Evolutionary conservation across 2,329 filamentous ascomycete species (phyloP).

Genomic region (Ophiostoma sp.): DNA sequence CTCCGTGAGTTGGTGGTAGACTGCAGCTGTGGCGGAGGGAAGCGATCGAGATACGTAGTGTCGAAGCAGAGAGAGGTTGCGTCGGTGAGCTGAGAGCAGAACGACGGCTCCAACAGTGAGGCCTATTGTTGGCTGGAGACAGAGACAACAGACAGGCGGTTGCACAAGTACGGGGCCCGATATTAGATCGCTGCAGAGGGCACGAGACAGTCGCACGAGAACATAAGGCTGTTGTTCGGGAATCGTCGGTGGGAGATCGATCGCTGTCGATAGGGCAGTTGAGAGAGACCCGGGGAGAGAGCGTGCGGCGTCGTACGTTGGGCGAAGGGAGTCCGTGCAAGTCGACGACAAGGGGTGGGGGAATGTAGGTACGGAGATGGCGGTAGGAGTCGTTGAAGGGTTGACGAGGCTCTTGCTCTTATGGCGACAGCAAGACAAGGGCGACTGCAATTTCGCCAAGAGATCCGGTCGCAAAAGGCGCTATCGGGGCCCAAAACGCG

Average conservation of each 20-base stretch:
- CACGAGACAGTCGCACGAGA: not conserved
- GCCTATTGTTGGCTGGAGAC: not conserved
- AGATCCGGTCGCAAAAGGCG: not conserved
- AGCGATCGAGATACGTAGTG: not conserved
- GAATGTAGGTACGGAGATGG: not conserved
- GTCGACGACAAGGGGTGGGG: not conserved
- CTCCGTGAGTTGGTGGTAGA: not conserved
- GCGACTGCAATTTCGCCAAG: slow-evolving; percentile 6
- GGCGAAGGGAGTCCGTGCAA: not conserved
- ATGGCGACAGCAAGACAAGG: not conserved
- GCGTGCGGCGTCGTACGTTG: not conserved
- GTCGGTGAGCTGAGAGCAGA: not conserved
- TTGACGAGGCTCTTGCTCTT: not conserved
- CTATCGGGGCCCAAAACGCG: slow-evolving; percentile 12
- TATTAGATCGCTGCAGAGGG: slow-evolving; percentile 20
- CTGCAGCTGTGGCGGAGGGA: not conserved
- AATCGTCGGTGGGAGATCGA: not conserved
- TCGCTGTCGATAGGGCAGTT: not conserved
- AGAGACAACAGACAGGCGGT: not conserved
- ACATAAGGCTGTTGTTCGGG: slow-evolving; percentile 8
- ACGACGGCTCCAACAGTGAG: not conserved
- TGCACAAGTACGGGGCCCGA: not conserved
- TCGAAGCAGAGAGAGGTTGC: not conserved
- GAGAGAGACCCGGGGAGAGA: not conserved
- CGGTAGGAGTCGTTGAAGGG: too few relatives aligned